Base-by-base conservation (phyloP, 2,329 filamentous ascomycete species). In the Colletotrichum caudatum region DNA sequence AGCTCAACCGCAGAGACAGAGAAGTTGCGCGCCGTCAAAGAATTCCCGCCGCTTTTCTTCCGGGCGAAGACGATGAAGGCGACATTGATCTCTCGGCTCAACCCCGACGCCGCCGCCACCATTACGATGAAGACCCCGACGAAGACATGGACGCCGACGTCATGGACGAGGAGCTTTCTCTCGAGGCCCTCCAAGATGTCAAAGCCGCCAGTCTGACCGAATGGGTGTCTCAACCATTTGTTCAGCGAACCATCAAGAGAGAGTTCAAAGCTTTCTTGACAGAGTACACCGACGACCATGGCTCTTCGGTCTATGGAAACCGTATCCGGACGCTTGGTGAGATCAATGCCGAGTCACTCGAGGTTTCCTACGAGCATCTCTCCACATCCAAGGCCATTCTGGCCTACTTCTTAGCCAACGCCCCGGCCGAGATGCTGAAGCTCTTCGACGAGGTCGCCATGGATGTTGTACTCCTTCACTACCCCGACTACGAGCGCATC, bases 231-330 rank as follows among this genome's bases (percentile, higher is more conserved):
- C 92, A 95, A 76, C 93, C 94, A 3, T 90, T 94, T 18, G 96
- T 99, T 16, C 94, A 97, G 82, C 90, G 94, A 76, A 97, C 95
- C 1, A 96, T 99, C 81, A 95, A 94, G 79, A 90, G 95, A 77
- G 96, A 99, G 82, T 99, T 99, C 89, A 97, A 97, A 81, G 92
- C 93, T 3, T 99, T 99, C 85, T 85, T 99, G 77, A 98, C 96
- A 14, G 95, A 98, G 77, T 98, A 97, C 81, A 97, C 92, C 7
- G 96, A 99, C 78, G 91, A 94, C 65, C 91, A 92, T 74, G 95
- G 94, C 66, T 92, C 90, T 5, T 99, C 96, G 0, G 94, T 99
- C 62, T 99, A 99, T 80, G 96, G 96, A 65, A 95, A 94, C 76
- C 93, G 95, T 67, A 97, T 99, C 75, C 90, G 94, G 75, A 98